Evolutionary conservation across 2,329 filamentous ascomycete species (phyloP).

Genomic region (Aureobasidium sp.): DNA sequence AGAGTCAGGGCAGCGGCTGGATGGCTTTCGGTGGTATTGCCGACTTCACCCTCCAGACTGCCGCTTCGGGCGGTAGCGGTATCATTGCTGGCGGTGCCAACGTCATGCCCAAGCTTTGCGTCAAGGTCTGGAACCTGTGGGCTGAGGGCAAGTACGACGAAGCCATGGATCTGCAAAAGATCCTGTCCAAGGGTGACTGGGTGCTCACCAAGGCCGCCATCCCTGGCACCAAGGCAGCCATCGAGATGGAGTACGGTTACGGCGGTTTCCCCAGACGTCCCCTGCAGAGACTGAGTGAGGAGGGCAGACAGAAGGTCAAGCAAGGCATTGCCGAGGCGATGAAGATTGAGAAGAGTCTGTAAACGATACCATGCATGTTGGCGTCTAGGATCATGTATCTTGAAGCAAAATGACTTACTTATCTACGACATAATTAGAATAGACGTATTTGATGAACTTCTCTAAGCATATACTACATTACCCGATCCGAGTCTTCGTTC

Average conservation of each 20-base stretch:
- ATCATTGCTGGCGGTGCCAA: slow-evolving; percentile 84
- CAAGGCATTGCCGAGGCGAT: slow-evolving; percentile 23
- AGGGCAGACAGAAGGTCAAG: slow-evolving; percentile 25
- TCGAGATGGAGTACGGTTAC: slow-evolving; percentile 74
- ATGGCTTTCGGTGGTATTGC: slow-evolving; percentile 83
- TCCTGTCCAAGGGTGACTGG: slow-evolving; percentile 75
- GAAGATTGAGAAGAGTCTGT: slow-evolving; percentile 22
- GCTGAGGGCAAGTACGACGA: slow-evolving; percentile 64
- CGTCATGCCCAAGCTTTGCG: slow-evolving; percentile 73
- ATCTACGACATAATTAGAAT: not conserved
- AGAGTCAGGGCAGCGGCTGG: slow-evolving; percentile 45
- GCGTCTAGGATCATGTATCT: slow-evolving; percentile 1
- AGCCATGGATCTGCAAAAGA: slow-evolving; percentile 64
- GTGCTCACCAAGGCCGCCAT: slow-evolving; percentile 73
- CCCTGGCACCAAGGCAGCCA: slow-evolving; percentile 75
- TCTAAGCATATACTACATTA: not conserved
- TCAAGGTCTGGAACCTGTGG: slow-evolving; percentile 69
- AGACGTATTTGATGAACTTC: not conserved
- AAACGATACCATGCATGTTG: slow-evolving; percentile 3
- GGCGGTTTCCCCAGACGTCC: slow-evolving; percentile 67
- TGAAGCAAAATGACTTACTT: not conserved
- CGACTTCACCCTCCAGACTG: slow-evolving; percentile 77
- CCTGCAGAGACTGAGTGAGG: slow-evolving; percentile 56
- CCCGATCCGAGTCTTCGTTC: not conserved
- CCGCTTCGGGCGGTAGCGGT: slow-evolving; percentile 68